Percentiles rank a stretch among this genome's conserved stretches.
Evolutionary conservation across 108 stramenopile genomes (phyloP).

Genomic region (Nitzschia putrida): DNA sequence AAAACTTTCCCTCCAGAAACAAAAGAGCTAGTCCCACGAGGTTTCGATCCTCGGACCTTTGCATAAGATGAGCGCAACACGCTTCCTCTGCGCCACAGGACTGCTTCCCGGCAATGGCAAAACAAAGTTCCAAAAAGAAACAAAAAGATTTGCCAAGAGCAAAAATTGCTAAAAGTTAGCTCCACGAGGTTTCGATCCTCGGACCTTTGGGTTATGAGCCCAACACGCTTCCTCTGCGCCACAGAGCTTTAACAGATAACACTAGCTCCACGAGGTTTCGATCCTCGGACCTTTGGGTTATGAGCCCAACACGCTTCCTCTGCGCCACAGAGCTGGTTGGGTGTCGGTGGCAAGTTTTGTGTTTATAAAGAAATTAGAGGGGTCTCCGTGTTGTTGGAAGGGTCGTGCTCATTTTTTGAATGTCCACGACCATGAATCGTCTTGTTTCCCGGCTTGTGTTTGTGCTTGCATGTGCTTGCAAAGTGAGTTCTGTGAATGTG

Average conservation of each 20-base stretch:
- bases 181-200: constrained; percentile 87
- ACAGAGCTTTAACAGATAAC: constrained; percentile 75
- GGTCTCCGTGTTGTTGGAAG: too few relatives aligned
- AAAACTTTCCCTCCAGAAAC: background rate
- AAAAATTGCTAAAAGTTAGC: constrained; percentile 42
- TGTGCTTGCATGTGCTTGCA: too few relatives aligned
- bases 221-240: constrained; percentile 95
- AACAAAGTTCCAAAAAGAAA: too few relatives aligned
- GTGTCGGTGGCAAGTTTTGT: too few relatives aligned
- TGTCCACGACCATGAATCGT: too few relatives aligned
- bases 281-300: constrained; percentile 92
- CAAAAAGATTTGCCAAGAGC: too few relatives aligned
- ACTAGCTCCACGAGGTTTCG: constrained; percentile 80
- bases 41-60: constrained; percentile 94
- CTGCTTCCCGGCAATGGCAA: too few relatives aligned
- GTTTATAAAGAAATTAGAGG: too few relatives aligned
- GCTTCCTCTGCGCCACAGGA: constrained; percentile 90
- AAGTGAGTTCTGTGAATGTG: too few relatives aligned
- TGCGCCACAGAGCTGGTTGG: constrained; percentile 79
- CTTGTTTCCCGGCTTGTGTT: too few relatives aligned
- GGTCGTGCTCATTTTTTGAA: too few relatives aligned
- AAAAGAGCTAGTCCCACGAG: constrained; percentile 53
- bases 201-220: constrained; percentile 96
- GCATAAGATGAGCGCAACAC: constrained; percentile 94
- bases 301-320: constrained; percentile 93